Evolutionary conservation across 1,284 basidiomycete species (phyloP).

Genomic region (Trichosporon coremiiforme): DNA sequence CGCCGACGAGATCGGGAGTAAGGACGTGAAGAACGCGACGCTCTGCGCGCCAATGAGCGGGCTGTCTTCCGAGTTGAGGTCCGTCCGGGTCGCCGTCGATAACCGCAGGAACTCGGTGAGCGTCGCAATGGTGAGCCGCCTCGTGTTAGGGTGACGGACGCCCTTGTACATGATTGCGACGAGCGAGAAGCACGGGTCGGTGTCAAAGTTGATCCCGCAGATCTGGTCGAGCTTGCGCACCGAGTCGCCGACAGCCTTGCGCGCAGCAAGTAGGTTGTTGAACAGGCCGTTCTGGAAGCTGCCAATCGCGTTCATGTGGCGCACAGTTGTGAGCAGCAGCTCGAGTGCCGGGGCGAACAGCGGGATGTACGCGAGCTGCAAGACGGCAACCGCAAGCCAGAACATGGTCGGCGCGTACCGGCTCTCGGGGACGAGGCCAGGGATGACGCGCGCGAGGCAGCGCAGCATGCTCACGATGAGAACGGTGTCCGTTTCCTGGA

Average conservation of each 20-base stretch:
- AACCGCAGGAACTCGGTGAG: constrained; percentile 58
- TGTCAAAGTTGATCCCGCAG: constrained; percentile 74
- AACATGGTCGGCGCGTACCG: constrained; percentile 74
- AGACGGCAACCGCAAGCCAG: constrained; percentile 79
- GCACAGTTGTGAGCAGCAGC: constrained; percentile 61
- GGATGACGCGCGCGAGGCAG: constrained; percentile 75
- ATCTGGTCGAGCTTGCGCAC: constrained; percentile 72
- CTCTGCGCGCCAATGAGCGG: constrained; percentile 62
- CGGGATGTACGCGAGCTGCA: constrained; percentile 73
- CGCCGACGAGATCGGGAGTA: constrained; percentile 68
- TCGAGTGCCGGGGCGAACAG: constrained; percentile 71
- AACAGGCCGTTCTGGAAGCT: constrained; percentile 60
- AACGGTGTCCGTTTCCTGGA: constrained; percentile 46
- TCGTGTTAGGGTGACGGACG: constrained; percentile 68
- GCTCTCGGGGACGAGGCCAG: constrained; percentile 68
- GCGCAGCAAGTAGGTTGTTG: constrained; percentile 66
- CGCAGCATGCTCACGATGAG: constrained; percentile 80
- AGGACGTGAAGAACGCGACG: constrained; percentile 77
- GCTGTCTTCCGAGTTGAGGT: constrained; percentile 41
- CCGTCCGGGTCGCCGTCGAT: constrained; percentile 60
- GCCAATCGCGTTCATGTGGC: constrained; percentile 58
- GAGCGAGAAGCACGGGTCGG: constrained; percentile 76
- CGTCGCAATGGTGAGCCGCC: constrained; percentile 50
- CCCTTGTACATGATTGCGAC: constrained; percentile 83
- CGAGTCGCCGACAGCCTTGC: constrained; percentile 67